A percentile compares a stretch with the other conserved stretches of the same genome.
Conservation (phyloP, 768 basidiomycete genomes). For the Lyophyllum shimeji region DNA sequence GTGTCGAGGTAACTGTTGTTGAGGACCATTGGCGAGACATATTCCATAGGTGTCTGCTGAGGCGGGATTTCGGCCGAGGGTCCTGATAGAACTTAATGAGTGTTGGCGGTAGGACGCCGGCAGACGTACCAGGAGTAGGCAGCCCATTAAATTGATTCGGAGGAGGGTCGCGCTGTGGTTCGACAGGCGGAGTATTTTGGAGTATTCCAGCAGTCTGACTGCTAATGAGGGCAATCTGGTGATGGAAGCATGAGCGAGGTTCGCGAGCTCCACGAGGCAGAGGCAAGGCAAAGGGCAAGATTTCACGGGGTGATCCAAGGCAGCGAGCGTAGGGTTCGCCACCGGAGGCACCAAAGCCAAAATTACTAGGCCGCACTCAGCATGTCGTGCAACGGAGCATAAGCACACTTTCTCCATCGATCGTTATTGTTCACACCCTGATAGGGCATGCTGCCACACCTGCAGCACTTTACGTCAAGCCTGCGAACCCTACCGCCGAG, state of each 20-base stretch:
- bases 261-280: not conserved
- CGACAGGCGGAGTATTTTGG: conserved; percentile 30
- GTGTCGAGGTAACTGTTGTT: conserved; percentile 34
- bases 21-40: conserved; percentile 61
- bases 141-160: conserved; percentile 47
- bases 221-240: conserved; percentile 69
- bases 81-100: conserved; percentile 32
- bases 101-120: conserved; percentile 2
- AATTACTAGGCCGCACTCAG: not conserved
- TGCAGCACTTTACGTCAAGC: not conserved
- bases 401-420: not conserved
- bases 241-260: not conserved
- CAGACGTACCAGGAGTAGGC: conserved; percentile 62
- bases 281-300: not conserved
- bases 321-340: not conserved
- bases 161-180: conserved; percentile 27
- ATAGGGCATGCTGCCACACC: not conserved
- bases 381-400: not conserved
- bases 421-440: not conserved
- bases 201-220: conserved; percentile 39
- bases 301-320: not conserved
- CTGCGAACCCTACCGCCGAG: not conserved
- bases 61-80: conserved; percentile 68
- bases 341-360: not conserved
- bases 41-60: conserved; percentile 53